phyloP scores from a whole-genome alignment of 768 basidiomycete genomes.

The Lentinus tigrinus region DNA sequence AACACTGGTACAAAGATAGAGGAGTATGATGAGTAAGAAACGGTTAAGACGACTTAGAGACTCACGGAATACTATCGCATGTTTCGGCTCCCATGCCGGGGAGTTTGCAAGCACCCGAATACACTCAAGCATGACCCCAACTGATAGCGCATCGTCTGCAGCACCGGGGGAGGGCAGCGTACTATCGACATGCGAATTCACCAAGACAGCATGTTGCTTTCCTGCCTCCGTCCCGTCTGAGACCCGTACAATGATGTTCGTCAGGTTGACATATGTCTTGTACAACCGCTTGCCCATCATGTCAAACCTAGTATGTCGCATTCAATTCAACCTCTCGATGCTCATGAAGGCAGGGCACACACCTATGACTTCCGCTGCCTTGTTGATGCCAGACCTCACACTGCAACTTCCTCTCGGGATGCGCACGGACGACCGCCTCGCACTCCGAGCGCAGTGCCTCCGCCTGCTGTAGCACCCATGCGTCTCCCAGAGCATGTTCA shows the following conservation, averaged over 20 bases:
- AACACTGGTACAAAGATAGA: constrained; percentile 56
- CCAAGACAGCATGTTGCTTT: constrained; percentile 80
- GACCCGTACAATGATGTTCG: constrained; percentile 85
- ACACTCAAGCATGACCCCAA: constrained; percentile 90
- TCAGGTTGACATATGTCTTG: constrained; percentile 84
- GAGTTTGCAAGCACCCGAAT: constrained; percentile 75
- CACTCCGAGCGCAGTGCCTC: constrained; percentile 61
- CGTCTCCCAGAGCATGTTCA: constrained; percentile 83
- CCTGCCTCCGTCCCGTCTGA: constrained; percentile 71
- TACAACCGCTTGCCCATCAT: constrained; percentile 85
- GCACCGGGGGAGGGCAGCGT: constrained; percentile 89
- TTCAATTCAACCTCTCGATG: neutral
- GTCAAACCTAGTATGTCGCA: constrained; percentile 63
- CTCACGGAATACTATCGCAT: constrained; percentile 83
- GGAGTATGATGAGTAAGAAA: neutral
- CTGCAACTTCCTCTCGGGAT: constrained; percentile 56
- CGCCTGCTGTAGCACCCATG: constrained; percentile 75
- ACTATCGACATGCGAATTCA: constrained; percentile 89
- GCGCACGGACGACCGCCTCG: constrained; percentile 40
- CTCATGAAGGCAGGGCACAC: constrained; percentile 26
- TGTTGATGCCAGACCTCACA: constrained; percentile 92
- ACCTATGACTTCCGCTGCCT: constrained; percentile 88
- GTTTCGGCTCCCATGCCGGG: constrained; percentile 67
- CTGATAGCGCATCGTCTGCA: constrained; percentile 83
- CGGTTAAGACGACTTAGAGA: constrained; percentile 6